These are phyloP conservation scores for Paspalum vaginatum DNA, from an alignment of 176 grass and related monocot genomes.

Conservation along the genomic window DNA sequence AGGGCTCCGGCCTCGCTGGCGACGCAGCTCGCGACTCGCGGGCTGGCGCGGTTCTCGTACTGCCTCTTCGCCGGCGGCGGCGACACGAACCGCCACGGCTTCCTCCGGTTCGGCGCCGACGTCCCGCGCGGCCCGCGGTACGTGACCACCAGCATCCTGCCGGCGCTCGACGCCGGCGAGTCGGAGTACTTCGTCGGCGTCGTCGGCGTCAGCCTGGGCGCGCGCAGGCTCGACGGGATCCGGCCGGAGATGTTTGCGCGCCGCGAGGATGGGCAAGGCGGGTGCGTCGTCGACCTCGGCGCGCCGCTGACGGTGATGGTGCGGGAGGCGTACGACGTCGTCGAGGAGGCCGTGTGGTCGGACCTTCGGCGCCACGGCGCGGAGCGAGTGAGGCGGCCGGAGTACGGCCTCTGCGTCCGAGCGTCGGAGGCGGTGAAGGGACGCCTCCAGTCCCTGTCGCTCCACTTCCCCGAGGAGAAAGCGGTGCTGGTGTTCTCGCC, in stretches of 20 bases:
- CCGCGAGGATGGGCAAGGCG: neutral
- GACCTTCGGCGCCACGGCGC: neutral
- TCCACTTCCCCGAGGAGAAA: neutral
- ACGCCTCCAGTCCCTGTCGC: neutral
- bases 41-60: neutral
- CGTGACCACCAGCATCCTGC: slow-evolving; percentile 9
- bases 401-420: neutral
- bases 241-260: neutral
- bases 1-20: too few relatives aligned
- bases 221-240: neutral
- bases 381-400: neutral
- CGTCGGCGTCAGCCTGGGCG: slow-evolving; percentile 8
- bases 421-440: neutral
- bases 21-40: neutral
- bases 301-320: neutral
- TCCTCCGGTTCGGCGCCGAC: neutral
- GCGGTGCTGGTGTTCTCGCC: neutral
- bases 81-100: neutral
- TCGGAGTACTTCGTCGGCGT: neutral
- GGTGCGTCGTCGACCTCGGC: neutral
- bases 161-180: neutral
- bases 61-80: neutral
- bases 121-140: neutral
- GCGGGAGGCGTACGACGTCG: neutral
- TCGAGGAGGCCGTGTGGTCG: neutral